Evolutionary conservation across 305 asterid genomes (phyloP), one percentile per base, ranked within the genome.

Genomic region (Fraxinus dipetala): DNA sequence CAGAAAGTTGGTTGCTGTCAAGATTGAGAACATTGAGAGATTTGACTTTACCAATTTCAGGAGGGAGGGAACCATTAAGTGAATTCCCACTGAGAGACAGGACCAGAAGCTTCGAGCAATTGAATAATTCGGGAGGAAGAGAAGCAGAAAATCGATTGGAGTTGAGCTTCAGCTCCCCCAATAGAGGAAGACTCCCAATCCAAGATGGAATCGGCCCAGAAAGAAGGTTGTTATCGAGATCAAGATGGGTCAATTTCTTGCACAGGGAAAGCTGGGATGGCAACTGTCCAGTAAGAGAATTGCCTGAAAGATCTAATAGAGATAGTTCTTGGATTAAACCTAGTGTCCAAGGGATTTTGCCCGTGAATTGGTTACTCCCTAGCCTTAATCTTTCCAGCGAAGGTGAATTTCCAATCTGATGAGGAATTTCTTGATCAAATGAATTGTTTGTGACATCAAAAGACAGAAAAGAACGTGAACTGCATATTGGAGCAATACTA

Each of bases 121-220:
- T 92, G 87, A 95, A 93, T 48, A 93, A 5, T 31, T 92, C 91
- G 73, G 0, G 87, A 79, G 95, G 97, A 79, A 95, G 88, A 13
- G 91, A 28, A 7, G 94, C 97, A 0, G 92, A 90, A 35, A 95
- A 83, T 30, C 80, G 91, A 84, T 95, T 95, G 26, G 73, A 84
- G 20, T 94, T 90, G 72, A 93, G 96, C 84, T 95, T 93, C 35
- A 95, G 89, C 88, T 93, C 99, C 20, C 98, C 99, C 70, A 95
- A 61, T n/a, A 87, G 88, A 24, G 97, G 95, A 73, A 93, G 90
- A 74, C 87, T 86, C 35, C 97, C 98, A 3, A 95, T 90, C 98
- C 99, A 93, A 79, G 80, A 81, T 1, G 99, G 98, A 79, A 95
- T 81, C 6, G 86, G 84, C 26, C 98, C 98, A 4, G 94, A 91